Conservation (phyloP, 371 early-diverging fungal genomes). For the Apophysomyces elegans region DNA sequence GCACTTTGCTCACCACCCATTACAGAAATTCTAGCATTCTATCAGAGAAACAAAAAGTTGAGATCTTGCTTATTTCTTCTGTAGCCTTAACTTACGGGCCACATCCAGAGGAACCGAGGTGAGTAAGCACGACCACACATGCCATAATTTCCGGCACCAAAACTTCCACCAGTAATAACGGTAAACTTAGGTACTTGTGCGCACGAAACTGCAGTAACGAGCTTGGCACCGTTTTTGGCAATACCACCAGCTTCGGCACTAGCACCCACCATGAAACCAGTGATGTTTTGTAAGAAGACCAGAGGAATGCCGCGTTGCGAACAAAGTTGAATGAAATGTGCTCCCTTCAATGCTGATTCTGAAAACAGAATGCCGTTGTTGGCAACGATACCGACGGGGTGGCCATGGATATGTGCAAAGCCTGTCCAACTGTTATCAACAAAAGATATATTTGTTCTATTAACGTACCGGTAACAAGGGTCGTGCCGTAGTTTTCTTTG, state of each 20-base stretch:
- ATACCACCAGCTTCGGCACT: conserved; percentile 97
- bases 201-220: conserved; percentile 96
- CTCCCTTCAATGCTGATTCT: conserved; percentile 95
- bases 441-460: background rate
- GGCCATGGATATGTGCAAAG: conserved; percentile 92
- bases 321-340: conserved; percentile 98
- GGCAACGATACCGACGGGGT: conserved; percentile 96
- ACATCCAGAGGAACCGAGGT: conserved; percentile 97
- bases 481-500: conserved; percentile 93
- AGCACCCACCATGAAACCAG: conserved; percentile 95
- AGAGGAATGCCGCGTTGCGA: conserved; percentile 92
- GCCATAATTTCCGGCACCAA: conserved; percentile 97
- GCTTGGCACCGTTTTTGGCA: conserved; percentile 98
- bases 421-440: conserved; percentile 45
- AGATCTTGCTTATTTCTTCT: background rate
- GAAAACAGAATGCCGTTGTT: conserved; percentile 98
- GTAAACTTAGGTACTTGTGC: conserved; percentile 97
- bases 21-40: conserved; percentile 92
- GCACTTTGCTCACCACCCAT: conserved; percentile 99
- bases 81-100: conserved; percentile 76
- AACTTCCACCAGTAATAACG: conserved; percentile 91
- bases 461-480: conserved; percentile 83
- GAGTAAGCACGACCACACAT: conserved; percentile 98
- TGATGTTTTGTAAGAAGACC: conserved; percentile 95
- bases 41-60: background rate